Conservation (phyloP, 306 rosid species). For the Cucumis cinereus region DNA sequence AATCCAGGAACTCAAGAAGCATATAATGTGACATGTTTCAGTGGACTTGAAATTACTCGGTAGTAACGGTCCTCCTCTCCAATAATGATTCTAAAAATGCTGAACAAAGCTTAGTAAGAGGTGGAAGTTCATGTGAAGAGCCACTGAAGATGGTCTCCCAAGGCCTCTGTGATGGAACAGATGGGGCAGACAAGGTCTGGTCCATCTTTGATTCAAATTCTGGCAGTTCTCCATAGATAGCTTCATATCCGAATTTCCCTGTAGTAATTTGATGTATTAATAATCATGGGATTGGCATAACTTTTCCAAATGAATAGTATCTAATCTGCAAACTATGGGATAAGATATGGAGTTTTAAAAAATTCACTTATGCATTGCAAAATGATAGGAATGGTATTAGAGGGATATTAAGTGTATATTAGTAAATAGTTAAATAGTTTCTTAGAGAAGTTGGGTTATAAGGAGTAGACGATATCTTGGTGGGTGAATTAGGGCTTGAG, state of each 20-base stretch:
- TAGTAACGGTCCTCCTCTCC: constrained; percentile 39
- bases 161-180: constrained; percentile 59
- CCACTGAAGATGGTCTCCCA: constrained; percentile 86
- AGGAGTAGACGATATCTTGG: too few relatives aligned
- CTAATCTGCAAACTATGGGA: background rate
- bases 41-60: constrained; percentile 21
- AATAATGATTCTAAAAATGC: constrained; percentile 60
- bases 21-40: constrained; percentile 2
- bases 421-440: too few relatives aligned
- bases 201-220: constrained; percentile 36
- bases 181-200: constrained; percentile 18
- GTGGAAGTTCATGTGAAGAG: constrained; percentile 66
- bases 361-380: background rate
- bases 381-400: too few relatives aligned
- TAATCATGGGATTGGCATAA: background rate
- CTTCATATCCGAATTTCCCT: constrained; percentile 58
- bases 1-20: background rate
- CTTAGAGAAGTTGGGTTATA: too few relatives aligned
- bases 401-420: too few relatives aligned
- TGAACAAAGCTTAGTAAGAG: constrained; percentile 69
- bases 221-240: constrained; percentile 70
- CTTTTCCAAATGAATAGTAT: background rate
- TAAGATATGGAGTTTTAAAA: background rate
- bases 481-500: too few relatives aligned
- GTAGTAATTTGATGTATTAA: constrained; percentile 9